Evolutionary conservation across 108 stramenopile genomes (phyloP).

Genomic region (Pelagomonas calceolata): DNA sequence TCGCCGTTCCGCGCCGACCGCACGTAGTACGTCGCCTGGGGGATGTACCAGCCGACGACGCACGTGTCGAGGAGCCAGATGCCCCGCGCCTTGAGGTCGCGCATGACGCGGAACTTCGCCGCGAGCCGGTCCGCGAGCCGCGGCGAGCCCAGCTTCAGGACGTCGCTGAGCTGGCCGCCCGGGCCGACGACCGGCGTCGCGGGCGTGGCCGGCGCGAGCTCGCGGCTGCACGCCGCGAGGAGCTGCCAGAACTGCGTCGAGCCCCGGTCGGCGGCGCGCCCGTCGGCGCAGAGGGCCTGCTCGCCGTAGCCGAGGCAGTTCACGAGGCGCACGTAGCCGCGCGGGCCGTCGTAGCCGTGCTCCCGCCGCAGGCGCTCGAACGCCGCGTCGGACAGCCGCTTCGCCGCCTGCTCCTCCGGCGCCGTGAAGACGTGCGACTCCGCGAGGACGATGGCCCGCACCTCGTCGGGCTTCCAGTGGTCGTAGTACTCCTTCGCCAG

Average conservation of each 20-base stretch:
- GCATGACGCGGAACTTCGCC: constrained; percentile 28
- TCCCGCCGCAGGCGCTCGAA: constrained; percentile 7
- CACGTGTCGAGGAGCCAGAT: constrained; percentile 38
- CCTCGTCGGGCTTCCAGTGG: constrained; percentile 27
- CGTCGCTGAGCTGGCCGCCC: constrained; percentile 16
- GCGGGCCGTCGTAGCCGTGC: constrained; percentile 21
- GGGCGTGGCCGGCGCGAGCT: neutral
- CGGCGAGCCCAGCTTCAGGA: constrained; percentile 24
- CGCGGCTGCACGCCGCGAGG: constrained; percentile 20
- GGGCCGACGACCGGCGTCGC: neutral
- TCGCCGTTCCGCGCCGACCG: constrained; percentile 1
- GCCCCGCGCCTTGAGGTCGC: constrained; percentile 24
- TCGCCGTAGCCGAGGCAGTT: constrained; percentile 37
- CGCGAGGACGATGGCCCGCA: constrained; percentile 32
- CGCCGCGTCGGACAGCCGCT: constrained; percentile 10
- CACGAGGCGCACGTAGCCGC: constrained; percentile 25
- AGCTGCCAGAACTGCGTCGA: constrained; percentile 40
- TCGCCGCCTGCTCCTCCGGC: constrained; percentile 2
- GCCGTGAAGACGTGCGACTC: constrained; percentile 35
- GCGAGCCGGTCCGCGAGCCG: constrained; percentile 22
- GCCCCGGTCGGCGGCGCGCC: constrained; percentile 18
- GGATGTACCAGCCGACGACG: constrained; percentile 37
- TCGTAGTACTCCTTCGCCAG: constrained; percentile 29
- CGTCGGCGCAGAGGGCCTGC: constrained; percentile 19
- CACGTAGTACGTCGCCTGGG: constrained; percentile 10